Percentiles rank a stretch among this genome's conserved stretches.
phyloP scores from a whole-genome alignment of 441 rosid genomes.

The Bruguiera hainesii region DNA sequence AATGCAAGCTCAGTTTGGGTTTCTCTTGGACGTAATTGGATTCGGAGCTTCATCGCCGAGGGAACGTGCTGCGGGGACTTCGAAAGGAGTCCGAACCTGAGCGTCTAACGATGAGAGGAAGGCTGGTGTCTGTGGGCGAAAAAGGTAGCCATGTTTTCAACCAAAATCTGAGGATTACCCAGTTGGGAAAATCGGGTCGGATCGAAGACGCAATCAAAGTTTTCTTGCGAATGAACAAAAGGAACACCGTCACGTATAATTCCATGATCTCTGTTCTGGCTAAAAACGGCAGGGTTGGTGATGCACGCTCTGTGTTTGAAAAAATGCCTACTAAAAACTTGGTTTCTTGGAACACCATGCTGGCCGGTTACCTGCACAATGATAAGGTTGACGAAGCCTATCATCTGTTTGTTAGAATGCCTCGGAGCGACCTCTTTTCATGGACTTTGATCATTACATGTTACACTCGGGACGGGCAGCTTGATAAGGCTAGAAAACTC shows the following conservation, averaged over 20 bases:
- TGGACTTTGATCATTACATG: constrained; percentile 37
- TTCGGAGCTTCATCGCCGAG: no score
- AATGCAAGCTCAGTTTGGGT: no score
- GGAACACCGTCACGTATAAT: constrained; percentile 27
- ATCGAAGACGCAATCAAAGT: constrained; percentile 30
- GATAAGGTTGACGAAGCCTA: constrained; percentile 24
- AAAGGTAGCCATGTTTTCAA: constrained; percentile 15
- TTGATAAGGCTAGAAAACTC: constrained; percentile 33
- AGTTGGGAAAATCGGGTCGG: constrained; percentile 28
- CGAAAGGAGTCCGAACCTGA: background rate
- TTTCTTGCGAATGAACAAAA: constrained; percentile 35
- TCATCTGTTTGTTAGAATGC: constrained; percentile 31
- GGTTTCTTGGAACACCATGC: constrained; percentile 36
- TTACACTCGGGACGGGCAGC: constrained; percentile 22
- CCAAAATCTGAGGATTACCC: constrained; percentile 33
- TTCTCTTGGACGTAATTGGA: no score
- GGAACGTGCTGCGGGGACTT: no score
- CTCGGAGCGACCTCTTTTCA: constrained; percentile 24
- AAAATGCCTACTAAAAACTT: constrained; percentile 29
- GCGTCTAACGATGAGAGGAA: constrained; percentile 17
- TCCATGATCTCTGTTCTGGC: constrained; percentile 35
- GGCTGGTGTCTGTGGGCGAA: constrained; percentile 19
- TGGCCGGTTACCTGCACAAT: constrained; percentile 28
- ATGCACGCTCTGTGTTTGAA: constrained; percentile 33
- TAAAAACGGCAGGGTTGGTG: constrained; percentile 22